Percentiles rank a stretch among this genome's conserved stretches.
Conservation (phyloP, 176 grass and related monocot genomes). For the Neostapfia colusana region DNA sequence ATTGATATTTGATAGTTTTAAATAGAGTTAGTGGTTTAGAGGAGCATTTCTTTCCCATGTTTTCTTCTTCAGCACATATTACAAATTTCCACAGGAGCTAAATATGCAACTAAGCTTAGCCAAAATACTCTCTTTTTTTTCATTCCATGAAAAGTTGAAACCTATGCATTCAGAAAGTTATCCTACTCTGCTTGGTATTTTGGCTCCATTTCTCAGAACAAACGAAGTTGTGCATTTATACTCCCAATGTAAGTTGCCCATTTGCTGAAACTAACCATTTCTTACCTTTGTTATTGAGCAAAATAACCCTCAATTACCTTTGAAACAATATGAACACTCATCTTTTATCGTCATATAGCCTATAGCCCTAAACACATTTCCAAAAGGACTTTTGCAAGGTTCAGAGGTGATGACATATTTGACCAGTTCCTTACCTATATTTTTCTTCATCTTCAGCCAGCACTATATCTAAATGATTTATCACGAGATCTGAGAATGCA, state of each 20-base stretch:
- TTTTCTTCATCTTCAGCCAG: constrained; percentile 10
- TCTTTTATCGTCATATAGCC: neutral
- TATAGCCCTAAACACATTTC: neutral
- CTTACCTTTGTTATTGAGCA: neutral
- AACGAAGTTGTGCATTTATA: constrained; percentile 7
- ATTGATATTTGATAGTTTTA: constrained; percentile 27
- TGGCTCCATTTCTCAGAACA: constrained; percentile 8
- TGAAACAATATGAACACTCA: neutral
- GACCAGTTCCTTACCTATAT: neutral
- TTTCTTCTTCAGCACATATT: constrained; percentile 20
- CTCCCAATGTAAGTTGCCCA: neutral
- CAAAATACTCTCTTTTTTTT: constrained; percentile 7
- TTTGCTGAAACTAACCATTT: neutral
- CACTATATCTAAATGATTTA: neutral
- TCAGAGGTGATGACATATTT: neutral
- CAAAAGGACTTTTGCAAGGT: constrained; percentile 11
- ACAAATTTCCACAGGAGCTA: neutral
- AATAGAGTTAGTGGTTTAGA: neutral
- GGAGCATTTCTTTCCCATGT: neutral
- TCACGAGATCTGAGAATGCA: constrained; percentile 11
- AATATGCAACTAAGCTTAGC: neutral
- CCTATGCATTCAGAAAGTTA: neutral
- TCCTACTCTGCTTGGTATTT: neutral
- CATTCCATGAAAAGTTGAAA: constrained; percentile 8
- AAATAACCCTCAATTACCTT: neutral